These are phyloP conservation scores for Naumovozyma baii DNA, from an alignment of 805 yeast species.

Conservation along the genomic window DNA sequence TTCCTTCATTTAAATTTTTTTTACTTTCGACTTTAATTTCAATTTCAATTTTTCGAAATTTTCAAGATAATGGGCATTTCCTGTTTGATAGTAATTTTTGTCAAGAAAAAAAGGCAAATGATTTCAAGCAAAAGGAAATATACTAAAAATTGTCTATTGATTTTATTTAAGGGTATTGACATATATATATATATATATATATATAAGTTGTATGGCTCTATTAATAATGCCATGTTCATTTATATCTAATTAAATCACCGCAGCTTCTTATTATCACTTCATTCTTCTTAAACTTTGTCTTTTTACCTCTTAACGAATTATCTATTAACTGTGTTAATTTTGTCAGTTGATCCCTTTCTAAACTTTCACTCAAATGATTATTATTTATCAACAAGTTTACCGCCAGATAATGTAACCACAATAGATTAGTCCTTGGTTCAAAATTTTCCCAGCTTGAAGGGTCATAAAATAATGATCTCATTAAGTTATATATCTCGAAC, in stretches of 20 bases:
- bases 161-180: not conserved
- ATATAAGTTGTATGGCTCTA: conserved; percentile 1
- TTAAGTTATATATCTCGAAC: conserved; percentile 49
- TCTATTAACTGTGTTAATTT: conserved; percentile 8
- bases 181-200: not conserved
- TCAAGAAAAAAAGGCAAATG: not conserved
- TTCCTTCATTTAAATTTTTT: no score
- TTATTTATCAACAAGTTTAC: conserved; percentile 35
- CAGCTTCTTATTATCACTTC: conserved; percentile 13
- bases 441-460: conserved; percentile 20
- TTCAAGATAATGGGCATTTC: no score
- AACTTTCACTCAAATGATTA: conserved; percentile 8
- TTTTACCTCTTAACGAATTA: not conserved
- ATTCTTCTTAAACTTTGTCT: conserved; percentile 6
- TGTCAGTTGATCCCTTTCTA: conserved; percentile 15
- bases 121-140: not conserved
- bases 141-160: not conserved
- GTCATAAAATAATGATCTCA: conserved; percentile 33
- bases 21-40: not conserved
- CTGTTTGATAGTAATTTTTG: no score
- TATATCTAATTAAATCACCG: conserved; percentile 19
- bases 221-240: conserved; percentile 4
- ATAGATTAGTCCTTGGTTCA: conserved; percentile 41
- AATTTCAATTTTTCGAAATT: not conserved
- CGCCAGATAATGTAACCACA: conserved; percentile 58